Evolutionary conservation across 2,329 filamentous ascomycete species (phyloP), one percentile per base, ranked within the genome.

Genomic region (Xylaria polymorpha): DNA sequence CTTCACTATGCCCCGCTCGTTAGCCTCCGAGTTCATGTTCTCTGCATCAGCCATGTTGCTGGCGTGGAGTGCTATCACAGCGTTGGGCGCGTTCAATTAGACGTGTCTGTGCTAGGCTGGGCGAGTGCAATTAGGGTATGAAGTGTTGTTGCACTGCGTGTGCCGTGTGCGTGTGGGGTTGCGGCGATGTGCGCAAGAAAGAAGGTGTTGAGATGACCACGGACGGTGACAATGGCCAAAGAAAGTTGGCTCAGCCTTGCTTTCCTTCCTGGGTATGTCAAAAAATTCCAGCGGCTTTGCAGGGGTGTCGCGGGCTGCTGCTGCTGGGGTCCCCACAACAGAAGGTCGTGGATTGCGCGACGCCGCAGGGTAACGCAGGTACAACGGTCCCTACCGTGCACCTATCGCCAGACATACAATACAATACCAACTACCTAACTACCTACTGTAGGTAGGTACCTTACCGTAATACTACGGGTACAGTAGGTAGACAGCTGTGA

Each of bases 1-100:
- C 79, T 92, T 90, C 77, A 87, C 83, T 58, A 86, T 81, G 80
- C 85, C 83, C 79, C 86, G 86, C 73, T 83, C 81, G 80, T 84
- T 85, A 72, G 82, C 77, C 71, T 81, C 79, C 25, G 76, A 71
- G 68, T 75, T 77, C 63, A 73, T 61, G 41, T 67, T 73, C 43
- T 74, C 83, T 53, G 85, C 81, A 66, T 85, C 85, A 62, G 84
- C 81, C 79, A 84, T 81, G 53, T 69, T 80, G 75, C 78, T 48
- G 37, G 29, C 14, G 37, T 22, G 14, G 15, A 35, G 12, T 53
- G 39, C 25, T 44, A 32, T 55, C 15, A 32, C 25, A 29, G 51
- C 29, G 35, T 22, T 4, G 25, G 25, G 25, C 37, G 32, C 6
- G 53, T 61, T 61, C 9, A 8, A 57, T 18, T 18, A 14, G 20